These are phyloP conservation scores for Coniochaeta sp. DNA, from an alignment of 2,329 filamentous ascomycete species.

Conservation along the genomic window DNA sequence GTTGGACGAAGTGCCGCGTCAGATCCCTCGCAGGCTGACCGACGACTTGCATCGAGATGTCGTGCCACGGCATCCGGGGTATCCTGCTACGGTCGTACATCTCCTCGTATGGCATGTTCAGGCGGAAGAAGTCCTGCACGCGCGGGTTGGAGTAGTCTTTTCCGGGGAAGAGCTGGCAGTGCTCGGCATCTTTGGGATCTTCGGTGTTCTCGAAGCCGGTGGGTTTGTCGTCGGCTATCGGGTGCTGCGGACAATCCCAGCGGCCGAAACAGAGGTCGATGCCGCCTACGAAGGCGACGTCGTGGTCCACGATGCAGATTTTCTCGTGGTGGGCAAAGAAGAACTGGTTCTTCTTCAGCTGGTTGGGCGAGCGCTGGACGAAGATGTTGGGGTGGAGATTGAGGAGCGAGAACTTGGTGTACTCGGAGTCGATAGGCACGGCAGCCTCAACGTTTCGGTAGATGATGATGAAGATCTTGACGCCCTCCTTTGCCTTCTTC, in stretches of 20 bases:
- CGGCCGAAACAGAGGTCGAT: conserved; percentile 95
- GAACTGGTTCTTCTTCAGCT: conserved; percentile 98
- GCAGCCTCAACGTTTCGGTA: conserved; percentile 97
- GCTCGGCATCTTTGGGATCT: conserved; percentile 78
- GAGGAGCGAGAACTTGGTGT: conserved; percentile 92
- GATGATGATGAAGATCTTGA: conserved; percentile 96
- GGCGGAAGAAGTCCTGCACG: conserved; percentile 87
- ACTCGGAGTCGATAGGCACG: conserved; percentile 95
- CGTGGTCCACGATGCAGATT: conserved; percentile 93
- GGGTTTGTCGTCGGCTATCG: conserved; percentile 83
- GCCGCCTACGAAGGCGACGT: conserved; percentile 89
- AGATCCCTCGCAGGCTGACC: conserved; percentile 92
- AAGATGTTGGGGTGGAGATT: conserved; percentile 96
- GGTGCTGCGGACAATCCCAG: conserved; percentile 95
- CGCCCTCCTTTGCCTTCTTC: conserved; percentile 85
- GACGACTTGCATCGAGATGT: conserved; percentile 95
- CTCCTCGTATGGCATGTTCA: conserved; percentile 93
- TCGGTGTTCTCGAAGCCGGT: conserved; percentile 84
- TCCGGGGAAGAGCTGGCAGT: conserved; percentile 92
- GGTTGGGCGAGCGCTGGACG: conserved; percentile 91
- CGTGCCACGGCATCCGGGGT: conserved; percentile 97
- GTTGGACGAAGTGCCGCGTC: conserved; percentile 91
- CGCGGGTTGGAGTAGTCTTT: conserved; percentile 98
- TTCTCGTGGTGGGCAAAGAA: conserved; percentile 99
- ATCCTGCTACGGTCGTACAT: conserved; percentile 93